Conservation (phyloP, 1,139 yeast genomes). For the Blastobotrys serpentis region DNA sequence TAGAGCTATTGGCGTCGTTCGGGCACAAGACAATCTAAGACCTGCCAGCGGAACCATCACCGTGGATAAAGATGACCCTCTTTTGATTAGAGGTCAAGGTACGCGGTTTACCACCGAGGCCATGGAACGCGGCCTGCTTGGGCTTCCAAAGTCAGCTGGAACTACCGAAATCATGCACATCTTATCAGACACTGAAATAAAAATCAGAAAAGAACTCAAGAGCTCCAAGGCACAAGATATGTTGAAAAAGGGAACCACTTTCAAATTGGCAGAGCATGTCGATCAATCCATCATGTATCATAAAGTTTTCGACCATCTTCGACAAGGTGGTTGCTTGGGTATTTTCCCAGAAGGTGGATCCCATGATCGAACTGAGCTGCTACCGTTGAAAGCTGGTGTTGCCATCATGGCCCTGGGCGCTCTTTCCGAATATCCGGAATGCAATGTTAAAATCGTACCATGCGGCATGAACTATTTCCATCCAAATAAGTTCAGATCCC, state of each 20-base stretch:
- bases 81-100: conserved; percentile 58
- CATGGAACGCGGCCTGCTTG: conserved; percentile 64
- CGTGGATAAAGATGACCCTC: conserved; percentile 47
- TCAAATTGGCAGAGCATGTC: conserved; percentile 74
- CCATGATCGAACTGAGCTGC: conserved; percentile 85
- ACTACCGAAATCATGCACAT: conserved; percentile 69
- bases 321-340: conserved; percentile 82
- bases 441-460: conserved; percentile 83
- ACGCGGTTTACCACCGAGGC: conserved; percentile 71
- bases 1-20: conserved; percentile 80
- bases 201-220: conserved; percentile 73
- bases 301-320: conserved; percentile 76
- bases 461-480: conserved; percentile 98
- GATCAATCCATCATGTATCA: conserved; percentile 83
- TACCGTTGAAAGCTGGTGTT: conserved; percentile 95
- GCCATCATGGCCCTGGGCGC: conserved; percentile 98
- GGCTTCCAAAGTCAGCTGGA: conserved; percentile 78
- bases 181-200: conserved; percentile 69
- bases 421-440: conserved; percentile 62
- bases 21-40: conserved; percentile 82
- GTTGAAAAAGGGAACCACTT: conserved; percentile 53
- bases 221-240: conserved; percentile 45
- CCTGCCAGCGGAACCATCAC: conserved; percentile 62
- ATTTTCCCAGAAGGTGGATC: conserved; percentile 98
- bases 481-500: conserved; percentile 88